Evolutionary conservation across 129 eudicot species (phyloP).

Genomic region (Rutidosis leptorrhynchoides): DNA sequence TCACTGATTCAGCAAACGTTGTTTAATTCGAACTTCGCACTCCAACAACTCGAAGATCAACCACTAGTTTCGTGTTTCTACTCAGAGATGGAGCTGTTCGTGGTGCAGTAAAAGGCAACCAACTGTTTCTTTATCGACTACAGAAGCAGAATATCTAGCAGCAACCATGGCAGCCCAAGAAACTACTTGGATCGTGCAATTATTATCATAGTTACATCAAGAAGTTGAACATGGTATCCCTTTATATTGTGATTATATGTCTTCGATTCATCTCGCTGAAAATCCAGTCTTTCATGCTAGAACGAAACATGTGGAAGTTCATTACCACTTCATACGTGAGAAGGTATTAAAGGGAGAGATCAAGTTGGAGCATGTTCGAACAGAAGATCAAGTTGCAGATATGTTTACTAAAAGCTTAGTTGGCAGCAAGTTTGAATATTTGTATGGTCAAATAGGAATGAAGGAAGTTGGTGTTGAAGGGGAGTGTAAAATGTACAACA

Average conservation of each 20-base stretch:
- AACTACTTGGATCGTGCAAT: neutral
- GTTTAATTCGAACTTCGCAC: too few relatives aligned
- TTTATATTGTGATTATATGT: neutral
- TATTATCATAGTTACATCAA: neutral
- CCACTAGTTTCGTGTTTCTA: too few relatives aligned
- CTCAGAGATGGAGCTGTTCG: too few relatives aligned
- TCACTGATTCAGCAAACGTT: too few relatives aligned
- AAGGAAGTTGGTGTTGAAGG: too few relatives aligned
- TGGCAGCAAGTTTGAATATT: neutral
- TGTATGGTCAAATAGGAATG: too few relatives aligned
- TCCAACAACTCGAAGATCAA: too few relatives aligned
- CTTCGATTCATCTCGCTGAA: neutral
- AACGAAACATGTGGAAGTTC: neutral
- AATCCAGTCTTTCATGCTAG: neutral
- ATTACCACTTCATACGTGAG: neutral
- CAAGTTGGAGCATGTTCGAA: neutral
- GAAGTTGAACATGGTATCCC: neutral
- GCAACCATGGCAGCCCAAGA: neutral
- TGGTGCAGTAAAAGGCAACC: neutral
- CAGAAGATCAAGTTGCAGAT: neutral
- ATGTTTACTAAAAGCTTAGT: neutral
- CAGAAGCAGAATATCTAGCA: neutral
- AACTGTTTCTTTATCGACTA: too few relatives aligned
- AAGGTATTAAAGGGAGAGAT: neutral
- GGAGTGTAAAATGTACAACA: too few relatives aligned